Evolutionary conservation across 768 basidiomycete species (phyloP).

Genomic region (Lentinula edodes): DNA sequence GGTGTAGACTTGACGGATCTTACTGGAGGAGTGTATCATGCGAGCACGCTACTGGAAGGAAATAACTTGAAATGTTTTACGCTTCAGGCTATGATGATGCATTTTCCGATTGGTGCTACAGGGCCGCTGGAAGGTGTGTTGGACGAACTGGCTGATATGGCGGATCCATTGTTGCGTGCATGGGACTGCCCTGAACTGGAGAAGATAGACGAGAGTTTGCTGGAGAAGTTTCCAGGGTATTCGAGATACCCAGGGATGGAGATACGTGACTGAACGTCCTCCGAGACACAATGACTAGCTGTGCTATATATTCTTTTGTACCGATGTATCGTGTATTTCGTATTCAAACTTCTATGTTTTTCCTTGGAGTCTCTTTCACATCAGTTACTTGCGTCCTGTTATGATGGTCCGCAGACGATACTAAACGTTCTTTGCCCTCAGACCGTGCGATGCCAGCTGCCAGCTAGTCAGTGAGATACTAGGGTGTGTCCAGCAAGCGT

Average conservation of each 20-base stretch:
- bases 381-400: no score
- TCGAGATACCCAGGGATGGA: neutral
- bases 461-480: no score
- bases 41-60: neutral
- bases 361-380: no score
- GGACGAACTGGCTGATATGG: neutral
- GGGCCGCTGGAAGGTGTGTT: neutral
- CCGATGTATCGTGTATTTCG: no score
- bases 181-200: neutral
- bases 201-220: neutral
- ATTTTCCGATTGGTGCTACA: neutral
- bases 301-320: no score
- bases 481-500: no score
- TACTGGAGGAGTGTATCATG: constrained; percentile 2
- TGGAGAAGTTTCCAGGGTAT: neutral
- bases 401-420: no score
- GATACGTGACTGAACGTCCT: no score
- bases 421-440: no score
- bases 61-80: neutral
- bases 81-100: neutral
- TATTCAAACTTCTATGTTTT: no score
- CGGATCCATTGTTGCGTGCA: neutral
- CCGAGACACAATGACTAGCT: no score
- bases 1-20: constrained; percentile 1
- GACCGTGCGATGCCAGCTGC: no score